Evolutionary conservation across 371 early-diverging fungal species (phyloP).

Genomic region (Mycotypha africana): DNA sequence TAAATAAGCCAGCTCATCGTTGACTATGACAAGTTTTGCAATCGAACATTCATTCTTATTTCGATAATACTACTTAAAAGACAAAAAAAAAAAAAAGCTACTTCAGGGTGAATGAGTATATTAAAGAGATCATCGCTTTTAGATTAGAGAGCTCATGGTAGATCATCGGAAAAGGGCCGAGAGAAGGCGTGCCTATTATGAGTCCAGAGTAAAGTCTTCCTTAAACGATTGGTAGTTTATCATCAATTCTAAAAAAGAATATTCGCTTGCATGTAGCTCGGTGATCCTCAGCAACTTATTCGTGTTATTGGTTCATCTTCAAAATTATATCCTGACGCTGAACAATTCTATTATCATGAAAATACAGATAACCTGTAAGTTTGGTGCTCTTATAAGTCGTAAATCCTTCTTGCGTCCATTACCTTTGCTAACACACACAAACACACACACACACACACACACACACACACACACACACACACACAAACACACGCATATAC

Average conservation of each 20-base stretch:
- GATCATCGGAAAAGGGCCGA: constrained; percentile 55
- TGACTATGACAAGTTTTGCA: no score
- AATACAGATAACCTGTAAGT: constrained; percentile 47
- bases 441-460: no score
- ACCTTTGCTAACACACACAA: no score
- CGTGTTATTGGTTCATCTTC: constrained; percentile 49
- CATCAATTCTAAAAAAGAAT: no score
- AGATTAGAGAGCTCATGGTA: constrained; percentile 52
- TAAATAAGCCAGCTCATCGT: not conserved
- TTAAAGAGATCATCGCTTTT: not conserved
- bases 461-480: no score
- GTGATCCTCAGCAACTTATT: constrained; percentile 53
- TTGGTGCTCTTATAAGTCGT: no score
- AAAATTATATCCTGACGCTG: constrained; percentile 46
- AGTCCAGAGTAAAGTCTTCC: constrained; percentile 41
- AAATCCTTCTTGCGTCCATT: no score
- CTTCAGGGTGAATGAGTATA: no score
- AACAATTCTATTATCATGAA: constrained; percentile 50
- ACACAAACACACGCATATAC: not conserved
- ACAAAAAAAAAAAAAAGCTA: not conserved
- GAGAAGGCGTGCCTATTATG: constrained; percentile 51
- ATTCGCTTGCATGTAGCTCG: constrained; percentile 25
- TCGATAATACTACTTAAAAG: no score
- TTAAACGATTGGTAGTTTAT: no score
- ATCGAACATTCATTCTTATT: no score